Evolutionary conservation across 1,284 basidiomycete species (phyloP), one percentile per base, ranked within the genome.

Genomic region (Apiotrichum laibachii): DNA sequence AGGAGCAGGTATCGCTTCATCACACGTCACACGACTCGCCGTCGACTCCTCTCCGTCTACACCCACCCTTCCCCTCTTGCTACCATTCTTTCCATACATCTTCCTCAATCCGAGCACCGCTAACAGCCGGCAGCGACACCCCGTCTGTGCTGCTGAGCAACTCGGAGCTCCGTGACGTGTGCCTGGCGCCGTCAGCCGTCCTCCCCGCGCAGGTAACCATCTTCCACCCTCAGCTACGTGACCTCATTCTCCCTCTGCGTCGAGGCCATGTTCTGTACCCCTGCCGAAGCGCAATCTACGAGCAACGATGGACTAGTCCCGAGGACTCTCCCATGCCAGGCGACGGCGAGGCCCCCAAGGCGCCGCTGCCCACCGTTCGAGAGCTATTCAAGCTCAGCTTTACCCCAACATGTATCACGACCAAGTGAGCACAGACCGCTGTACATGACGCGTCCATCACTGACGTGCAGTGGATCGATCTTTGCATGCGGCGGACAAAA

Each of bases 401-500:
- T 56, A 67, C 67, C 22, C 72, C 75, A 13, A 74, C 72, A 48
- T 77, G 75, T 60, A 68, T 76, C 62, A 72, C 70, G 57, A 67
- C 67, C 43, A 73, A 69, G 75, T 75, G 60, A 67, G 75, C 65
- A 44, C 26, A 31, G 26, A 7, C 26, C 26, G 26, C 37, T 46
- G 10, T 33, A 40, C 33, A 10, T 37, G 53, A 22, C 44, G 26
- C 26, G 26, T 31, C 26, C 26, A 31, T 31, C 26, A 31, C 26
- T 31, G 26, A 31, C 26, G 26, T 31, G 26, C 48, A 72, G 71
- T 49, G 60, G 58, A 31, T 51, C 61, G 10, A 72, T 75, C 56
- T 53, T 79, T 19, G 76, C 75, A 13, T 75, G 72, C 42, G 77
- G 77, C 11, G 77, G 77, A 2, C 76, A 77, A 57, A 72, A 76